Base-by-base conservation (phyloP, 176 grass and related monocot species). In the Dactylis glomerata region DNA sequence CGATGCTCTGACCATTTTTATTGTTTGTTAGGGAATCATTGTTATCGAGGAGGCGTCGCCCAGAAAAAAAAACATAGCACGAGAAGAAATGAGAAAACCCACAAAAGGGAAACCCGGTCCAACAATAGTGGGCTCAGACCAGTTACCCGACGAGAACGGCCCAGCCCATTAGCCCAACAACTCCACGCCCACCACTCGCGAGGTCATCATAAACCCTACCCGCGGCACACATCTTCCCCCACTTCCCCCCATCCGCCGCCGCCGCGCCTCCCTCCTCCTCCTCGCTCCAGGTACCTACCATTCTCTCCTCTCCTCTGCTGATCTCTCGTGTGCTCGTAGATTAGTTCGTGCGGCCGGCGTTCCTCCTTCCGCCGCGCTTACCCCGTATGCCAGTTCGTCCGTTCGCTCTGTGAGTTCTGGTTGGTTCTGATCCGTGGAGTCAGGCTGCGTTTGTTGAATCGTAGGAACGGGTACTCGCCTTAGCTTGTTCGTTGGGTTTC, bases 161-260 rank as follows among this genome's bases (percentile, higher is more conserved):
- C 86, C 55, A 73, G 73, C 65, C 86, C 55, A 73, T 50, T 14
- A 64, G 52, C 52, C 42, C 58, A 24, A 5, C 26, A 67, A n/a
- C 4, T 62, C 66, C 24, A 10, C 27, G 22, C 19, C 50, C 51
- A 10, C 76, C 57, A 34, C 30, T 46, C 33, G 20, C 34, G 68
- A 73, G 87, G 76, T 74, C 82, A 65, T 89, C 44, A 84, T 56
- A 63, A 84, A 80, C 76, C 81, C 87, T 80, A 80, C 76, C 82
- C 44, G 46, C 44, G 28, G 46, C 34, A 17, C 20, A 23, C 22
- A 46, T 42, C 20, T 50, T 6, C 33, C 56, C 68, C 57, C 26
- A 56, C 55, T 58, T 20, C 45, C 20, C 20, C 73, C 31, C 59
- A 83, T 23, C 40, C 38, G 37, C 81, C 52, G 65, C 80, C 80